Conservation (phyloP, 306 rosid species). For the Dicorynia guianensis region DNA sequence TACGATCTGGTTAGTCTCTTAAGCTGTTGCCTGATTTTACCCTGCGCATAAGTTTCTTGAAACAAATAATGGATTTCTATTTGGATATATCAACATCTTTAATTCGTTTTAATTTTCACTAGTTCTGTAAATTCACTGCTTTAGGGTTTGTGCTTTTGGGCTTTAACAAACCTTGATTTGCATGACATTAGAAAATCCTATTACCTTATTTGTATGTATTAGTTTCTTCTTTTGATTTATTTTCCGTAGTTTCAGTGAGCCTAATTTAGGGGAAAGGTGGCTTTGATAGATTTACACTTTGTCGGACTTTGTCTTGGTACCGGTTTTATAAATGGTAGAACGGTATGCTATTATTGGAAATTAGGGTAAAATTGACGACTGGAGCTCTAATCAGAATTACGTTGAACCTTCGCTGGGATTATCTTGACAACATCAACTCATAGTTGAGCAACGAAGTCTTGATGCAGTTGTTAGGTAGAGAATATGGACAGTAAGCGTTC, state of each 20-base stretch:
- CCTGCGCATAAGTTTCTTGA: background rate
- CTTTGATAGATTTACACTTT: background rate
- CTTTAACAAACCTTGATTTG: background rate
- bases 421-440: background rate
- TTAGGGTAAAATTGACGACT: slow-evolving; percentile 34
- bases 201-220: slow-evolving; percentile 6
- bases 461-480: slow-evolving; percentile 10
- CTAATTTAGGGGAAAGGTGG: background rate
- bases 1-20: slow-evolving; percentile 61
- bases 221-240: background rate
- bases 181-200: slow-evolving; percentile 1
- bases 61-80: background rate
- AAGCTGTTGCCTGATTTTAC: background rate
- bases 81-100: background rate
- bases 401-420: slow-evolving; percentile 21
- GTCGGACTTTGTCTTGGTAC: background rate
- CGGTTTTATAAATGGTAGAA: slow-evolving; percentile 2
- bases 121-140: background rate
- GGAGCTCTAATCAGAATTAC: slow-evolving; percentile 40
- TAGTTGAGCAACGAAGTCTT: background rate
- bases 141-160: slow-evolving; percentile 41
- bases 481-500: background rate
- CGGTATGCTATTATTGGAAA: background rate
- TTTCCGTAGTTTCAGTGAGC: background rate
- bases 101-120: slow-evolving; percentile 19